phyloP scores from a whole-genome alignment of 2,329 filamentous ascomycete species.

The Macrophomina pseudophaseolina region DNA sequence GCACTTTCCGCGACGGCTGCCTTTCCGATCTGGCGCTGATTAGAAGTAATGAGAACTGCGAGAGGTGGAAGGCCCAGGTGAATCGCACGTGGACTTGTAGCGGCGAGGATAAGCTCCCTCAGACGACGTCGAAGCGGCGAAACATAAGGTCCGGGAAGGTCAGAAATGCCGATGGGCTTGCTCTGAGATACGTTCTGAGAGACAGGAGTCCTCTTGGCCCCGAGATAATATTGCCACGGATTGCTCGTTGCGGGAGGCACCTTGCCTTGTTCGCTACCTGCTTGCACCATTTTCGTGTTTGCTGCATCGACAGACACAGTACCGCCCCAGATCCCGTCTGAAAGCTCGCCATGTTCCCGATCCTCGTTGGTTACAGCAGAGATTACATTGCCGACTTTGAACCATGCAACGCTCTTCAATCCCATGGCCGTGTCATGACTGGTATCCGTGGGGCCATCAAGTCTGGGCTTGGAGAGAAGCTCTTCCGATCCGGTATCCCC shows the following conservation, averaged over 20 bases:
- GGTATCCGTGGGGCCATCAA: conserved; percentile 37
- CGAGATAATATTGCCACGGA: conserved; percentile 89
- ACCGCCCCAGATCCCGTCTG: conserved; percentile 80
- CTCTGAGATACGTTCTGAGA: conserved; percentile 60
- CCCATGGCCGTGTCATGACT: conserved; percentile 28
- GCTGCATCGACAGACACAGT: conserved; percentile 85
- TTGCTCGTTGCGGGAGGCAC: conserved; percentile 77
- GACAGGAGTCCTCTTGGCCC: conserved; percentile 70
- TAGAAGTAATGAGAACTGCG: conserved; percentile 86
- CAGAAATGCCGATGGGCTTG: conserved; percentile 57
- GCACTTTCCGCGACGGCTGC: conserved; percentile 76
- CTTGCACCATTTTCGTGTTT: conserved; percentile 87
- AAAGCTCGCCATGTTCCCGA: conserved; percentile 63
- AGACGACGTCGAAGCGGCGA: conserved; percentile 65
- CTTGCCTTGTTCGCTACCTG: conserved; percentile 82
- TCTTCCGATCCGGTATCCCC: conserved; percentile 67
- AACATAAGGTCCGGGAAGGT: conserved; percentile 49
- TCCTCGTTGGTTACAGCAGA: conserved; percentile 56
- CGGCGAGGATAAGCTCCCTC: conserved; percentile 83
- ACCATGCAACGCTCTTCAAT: conserved; percentile 75
- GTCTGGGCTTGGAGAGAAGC: conserved; percentile 55
- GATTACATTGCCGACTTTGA: conserved; percentile 79
- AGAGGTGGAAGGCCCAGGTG: conserved; percentile 86
- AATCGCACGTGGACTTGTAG: conserved; percentile 85
- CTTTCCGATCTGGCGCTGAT: conserved; percentile 93